Base-by-base conservation (phyloP, 2,329 filamentous ascomycete genomes). In the Plenodomus tracheiphilus region DNA sequence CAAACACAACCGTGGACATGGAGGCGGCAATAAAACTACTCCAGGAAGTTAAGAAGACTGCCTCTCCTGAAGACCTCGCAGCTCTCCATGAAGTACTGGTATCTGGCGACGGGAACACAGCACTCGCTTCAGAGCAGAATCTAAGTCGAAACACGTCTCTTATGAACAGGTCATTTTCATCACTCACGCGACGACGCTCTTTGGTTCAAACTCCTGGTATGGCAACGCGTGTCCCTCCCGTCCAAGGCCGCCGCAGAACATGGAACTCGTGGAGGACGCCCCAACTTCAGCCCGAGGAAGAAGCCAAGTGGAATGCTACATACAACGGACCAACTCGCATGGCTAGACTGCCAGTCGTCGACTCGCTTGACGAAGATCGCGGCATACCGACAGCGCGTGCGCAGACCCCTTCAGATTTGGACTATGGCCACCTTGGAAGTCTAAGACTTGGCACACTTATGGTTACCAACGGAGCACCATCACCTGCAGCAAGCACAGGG, bases 11-110 rank as follows among this genome's bases (percentile, higher is more conserved):
- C 16, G 68, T 77, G 34, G 77, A 80, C 49, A 51, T 79, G 30
- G 73, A 74, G 34, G 69, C 74, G 10, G 76, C 77, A 5, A 75
- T 79, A 34, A 65, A 65, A 21, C 64, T 80, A 30, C 54, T 79
- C 50, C 73, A 79, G 47, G 72, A 79, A 58, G 66, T 79, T 48
- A 76, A 75, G 61, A 78, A 75, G 61, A 77, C 68, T 37, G 77
- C 75, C 1, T 73, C 75, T 5, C 76, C 76, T 1, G 76, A 79
- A 44, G 75, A 79, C 47, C 64, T 79, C 25, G 76, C 75, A 19
- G 75, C 77, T 34, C 57, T 75, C 28, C 68, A 68, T 11, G 56
- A 68, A 62, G 67, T 65, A 37, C 44, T 70, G 8, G 61, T 63
- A 34, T 49, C 59, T 30, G 54, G 58, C 4, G 55, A 61, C 13